Evolutionary conservation across 768 basidiomycete species (phyloP).

Genomic region (Cyclocybe cylindracea): DNA sequence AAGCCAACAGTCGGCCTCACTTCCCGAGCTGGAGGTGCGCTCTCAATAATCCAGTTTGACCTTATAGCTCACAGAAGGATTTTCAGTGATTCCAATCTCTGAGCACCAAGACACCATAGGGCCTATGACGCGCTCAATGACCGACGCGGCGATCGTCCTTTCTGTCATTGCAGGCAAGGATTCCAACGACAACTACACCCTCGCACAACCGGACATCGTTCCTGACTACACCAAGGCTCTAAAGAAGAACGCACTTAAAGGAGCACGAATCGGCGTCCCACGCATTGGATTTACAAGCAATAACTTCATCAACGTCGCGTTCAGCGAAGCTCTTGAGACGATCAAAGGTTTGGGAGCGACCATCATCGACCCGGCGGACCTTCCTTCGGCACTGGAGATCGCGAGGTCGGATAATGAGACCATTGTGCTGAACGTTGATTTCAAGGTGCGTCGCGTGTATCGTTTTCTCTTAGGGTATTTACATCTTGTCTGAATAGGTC

Average conservation of each 20-base stretch:
- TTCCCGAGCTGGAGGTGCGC: constrained; percentile 56
- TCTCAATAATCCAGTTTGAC: background rate
- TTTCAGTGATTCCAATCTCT: constrained; percentile 56
- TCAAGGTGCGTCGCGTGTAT: constrained; percentile 46
- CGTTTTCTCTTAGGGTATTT: background rate
- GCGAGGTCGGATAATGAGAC: constrained; percentile 51
- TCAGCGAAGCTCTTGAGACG: constrained; percentile 38
- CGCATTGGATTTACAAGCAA: constrained; percentile 38
- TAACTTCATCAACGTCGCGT: constrained; percentile 35
- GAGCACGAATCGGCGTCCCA: constrained; percentile 57
- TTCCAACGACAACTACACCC: constrained; percentile 54
- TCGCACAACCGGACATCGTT: constrained; percentile 49
- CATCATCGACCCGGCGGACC: constrained; percentile 63
- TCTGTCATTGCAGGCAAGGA: constrained; percentile 59
- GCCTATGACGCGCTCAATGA: constrained; percentile 52
- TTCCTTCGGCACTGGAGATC: constrained; percentile 56
- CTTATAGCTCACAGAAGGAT: background rate
- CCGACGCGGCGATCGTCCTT: constrained; percentile 57
- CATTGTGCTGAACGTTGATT: constrained; percentile 54
- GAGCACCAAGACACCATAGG: constrained; percentile 61
- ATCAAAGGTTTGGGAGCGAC: constrained; percentile 45
- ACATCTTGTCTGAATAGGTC: constrained; percentile 35
- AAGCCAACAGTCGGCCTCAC: constrained; percentile 63
- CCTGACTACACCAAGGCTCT: constrained; percentile 61
- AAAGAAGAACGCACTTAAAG: constrained; percentile 43